Conservation (phyloP, 179 eudicot genomes). For the Silene noctiflora region DNA sequence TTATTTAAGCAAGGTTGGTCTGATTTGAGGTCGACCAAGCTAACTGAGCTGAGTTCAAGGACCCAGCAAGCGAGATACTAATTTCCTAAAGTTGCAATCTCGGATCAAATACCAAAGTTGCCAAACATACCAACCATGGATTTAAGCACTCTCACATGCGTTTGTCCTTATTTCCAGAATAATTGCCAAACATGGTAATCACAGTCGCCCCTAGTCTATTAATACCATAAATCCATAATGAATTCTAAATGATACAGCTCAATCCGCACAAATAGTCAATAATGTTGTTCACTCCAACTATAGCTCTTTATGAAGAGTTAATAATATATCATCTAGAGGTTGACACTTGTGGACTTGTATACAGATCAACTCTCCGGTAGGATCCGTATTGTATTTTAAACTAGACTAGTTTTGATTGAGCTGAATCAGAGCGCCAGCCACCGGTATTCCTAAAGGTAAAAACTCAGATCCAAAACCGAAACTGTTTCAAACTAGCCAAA, state of each 20-base stretch:
- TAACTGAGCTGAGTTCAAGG: neutral
- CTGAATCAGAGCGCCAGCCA: neutral
- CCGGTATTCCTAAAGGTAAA: neutral
- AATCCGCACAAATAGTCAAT: neutral
- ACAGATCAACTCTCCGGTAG: too few relatives aligned
- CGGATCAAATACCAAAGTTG: neutral
- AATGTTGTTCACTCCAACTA: neutral
- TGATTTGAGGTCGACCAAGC: neutral
- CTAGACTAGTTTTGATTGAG: neutral
- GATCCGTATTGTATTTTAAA: neutral
- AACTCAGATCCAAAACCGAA: neutral
- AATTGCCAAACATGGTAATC: neutral
- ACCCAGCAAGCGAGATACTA: neutral
- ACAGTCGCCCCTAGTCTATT: neutral
- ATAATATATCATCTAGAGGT: neutral
- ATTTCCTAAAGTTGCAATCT: neutral
- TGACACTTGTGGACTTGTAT: neutral
- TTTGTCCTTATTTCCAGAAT: neutral
- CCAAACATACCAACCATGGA: neutral
- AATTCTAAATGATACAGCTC: neutral
- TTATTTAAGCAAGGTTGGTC: neutral
- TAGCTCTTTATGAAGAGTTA: neutral
- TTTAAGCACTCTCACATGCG: neutral
- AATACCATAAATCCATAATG: neutral
- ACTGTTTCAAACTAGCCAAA: neutral